Conservation (phyloP, 352 stramenopile species). For the Phytophthora lateralis region DNA sequence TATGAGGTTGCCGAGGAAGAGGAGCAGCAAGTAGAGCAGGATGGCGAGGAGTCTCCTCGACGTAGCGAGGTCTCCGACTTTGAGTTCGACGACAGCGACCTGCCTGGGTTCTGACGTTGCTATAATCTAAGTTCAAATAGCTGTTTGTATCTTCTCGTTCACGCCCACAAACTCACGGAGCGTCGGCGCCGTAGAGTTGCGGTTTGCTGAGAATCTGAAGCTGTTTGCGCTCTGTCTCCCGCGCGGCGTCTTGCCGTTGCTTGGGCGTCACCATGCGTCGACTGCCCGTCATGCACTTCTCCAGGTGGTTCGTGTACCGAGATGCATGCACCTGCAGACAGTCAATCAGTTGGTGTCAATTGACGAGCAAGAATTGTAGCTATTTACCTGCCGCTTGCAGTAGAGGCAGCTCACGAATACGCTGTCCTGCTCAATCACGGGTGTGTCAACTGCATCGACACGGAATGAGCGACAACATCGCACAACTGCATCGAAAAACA, state of each 20-base stretch:
- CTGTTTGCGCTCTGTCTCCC: slow-evolving; percentile 43
- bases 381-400: slow-evolving; percentile 65
- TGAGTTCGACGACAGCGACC: slow-evolving; percentile 66
- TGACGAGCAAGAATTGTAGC: neutral
- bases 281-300: slow-evolving; percentile 73
- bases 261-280: slow-evolving; percentile 49
- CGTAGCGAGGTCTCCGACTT: slow-evolving; percentile 48
- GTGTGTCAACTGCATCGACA: slow-evolving; percentile 18
- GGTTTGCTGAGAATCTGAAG: slow-evolving; percentile 40
- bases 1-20: slow-evolving; percentile 6
- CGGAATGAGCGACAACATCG: neutral
- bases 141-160: slow-evolving; percentile 14
- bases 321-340: slow-evolving; percentile 62
- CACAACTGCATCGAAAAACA: neutral
- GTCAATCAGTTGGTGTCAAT: neutral
- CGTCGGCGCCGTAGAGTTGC: slow-evolving; percentile 30
- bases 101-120: slow-evolving; percentile 48
- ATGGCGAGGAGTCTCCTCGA: slow-evolving; percentile 25
- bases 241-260: slow-evolving; percentile 42
- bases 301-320: slow-evolving; percentile 70
- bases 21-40: slow-evolving; percentile 14
- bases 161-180: slow-evolving; percentile 4
- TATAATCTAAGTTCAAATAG: slow-evolving; percentile 16
- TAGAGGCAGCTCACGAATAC: slow-evolving; percentile 64
- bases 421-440: slow-evolving; percentile 54